Base-by-base conservation (phyloP, 805 yeast species). In the Yarrowia sp. region DNA sequence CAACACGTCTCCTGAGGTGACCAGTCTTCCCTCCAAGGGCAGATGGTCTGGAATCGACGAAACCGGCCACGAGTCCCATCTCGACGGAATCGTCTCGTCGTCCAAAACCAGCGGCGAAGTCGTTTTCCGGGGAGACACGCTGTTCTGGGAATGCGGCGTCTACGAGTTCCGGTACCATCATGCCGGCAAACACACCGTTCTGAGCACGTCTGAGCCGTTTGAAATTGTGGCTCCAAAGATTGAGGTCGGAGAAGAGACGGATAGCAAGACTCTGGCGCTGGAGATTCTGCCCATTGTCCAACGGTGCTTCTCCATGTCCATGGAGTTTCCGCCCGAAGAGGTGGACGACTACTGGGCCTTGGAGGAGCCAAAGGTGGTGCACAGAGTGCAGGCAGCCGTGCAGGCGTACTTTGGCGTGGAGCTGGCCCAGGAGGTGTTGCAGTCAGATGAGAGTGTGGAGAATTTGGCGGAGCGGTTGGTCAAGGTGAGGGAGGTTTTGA, bases 161-260 rank as follows among this genome's bases (percentile, higher is more conserved):
- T 90, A 86, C 77, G 94, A 90, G 77, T 82, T 90, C 72, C 82
- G 96, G 75, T 88, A 88, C 73, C 95, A 90, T 74, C 81, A 84
- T 66, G 83, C 82, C 61, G 87, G 85, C 32, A 84, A 86, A 58
- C 96, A 90, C 75, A 88, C 86, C 69, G 96, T 90, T n/a, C 80
- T 86, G 32, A 81, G 82, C 70, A 83, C 87, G 41, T 86, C 92
- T 0, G 82, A 81, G 69, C 91, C 92, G 19, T 88, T 90, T 75
- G 89, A 88, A 75, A 80, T 90, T 55, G 80, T 79, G 42, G 74
- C 81, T 38, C 82, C 83, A 8, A 70, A 74, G 35, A 46, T 52
- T 22, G 72, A 64, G 8, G 40, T 63, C 5, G 73, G 87, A 8
- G 74, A 76, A 2, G 80, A 75, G 16, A 71, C 67, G 1, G 75